phyloP scores from a whole-genome alignment of 306 rosid species.

The Glycine soja region DNA sequence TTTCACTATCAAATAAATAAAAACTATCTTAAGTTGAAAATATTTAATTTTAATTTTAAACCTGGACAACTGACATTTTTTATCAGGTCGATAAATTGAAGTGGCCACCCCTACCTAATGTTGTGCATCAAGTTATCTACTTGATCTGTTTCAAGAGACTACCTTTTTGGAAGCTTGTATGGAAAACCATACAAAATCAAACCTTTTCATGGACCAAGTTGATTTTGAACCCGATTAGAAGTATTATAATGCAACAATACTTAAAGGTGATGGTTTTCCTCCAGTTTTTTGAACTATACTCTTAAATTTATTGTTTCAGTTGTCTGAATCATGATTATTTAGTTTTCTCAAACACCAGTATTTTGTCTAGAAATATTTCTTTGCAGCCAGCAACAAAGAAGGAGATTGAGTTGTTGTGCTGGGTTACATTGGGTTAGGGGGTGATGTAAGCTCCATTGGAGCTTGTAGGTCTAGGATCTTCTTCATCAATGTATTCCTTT shows the following conservation, averaged over 20 bases:
- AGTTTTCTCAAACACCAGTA: slow-evolving; percentile 32
- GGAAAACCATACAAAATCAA: slow-evolving; percentile 96
- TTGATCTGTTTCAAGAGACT: slow-evolving; percentile 72
- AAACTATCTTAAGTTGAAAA: too few species aligned
- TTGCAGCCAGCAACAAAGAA: slow-evolving; percentile 83
- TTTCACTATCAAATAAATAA: too few species aligned
- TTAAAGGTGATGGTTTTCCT: slow-evolving; percentile 64
- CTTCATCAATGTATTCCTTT: too few species aligned
- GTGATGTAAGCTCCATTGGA: too few species aligned
- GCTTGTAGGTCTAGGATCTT: too few species aligned
- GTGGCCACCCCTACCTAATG: slow-evolving; percentile 20
- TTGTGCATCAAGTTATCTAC: slow-evolving; percentile 37
- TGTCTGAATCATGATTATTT: slow-evolving; percentile 32
- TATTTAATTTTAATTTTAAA: too few species aligned
- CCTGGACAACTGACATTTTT: too few species aligned
- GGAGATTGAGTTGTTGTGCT: slow-evolving; percentile 91
- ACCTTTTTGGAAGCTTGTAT: slow-evolving; percentile 98
- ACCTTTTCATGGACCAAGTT: slow-evolving; percentile 98
- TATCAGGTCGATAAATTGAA: slow-evolving; percentile 32
- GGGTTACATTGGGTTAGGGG: too few species aligned
- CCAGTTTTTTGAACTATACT: background rate
- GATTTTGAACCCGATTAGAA: slow-evolving; percentile 96
- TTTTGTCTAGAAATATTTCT: slow-evolving; percentile 47
- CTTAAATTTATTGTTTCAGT: background rate
- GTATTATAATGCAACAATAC: slow-evolving; percentile 75